Conservation (phyloP, 148 eudicot species). For the Vaccinium myrtillus region DNA sequence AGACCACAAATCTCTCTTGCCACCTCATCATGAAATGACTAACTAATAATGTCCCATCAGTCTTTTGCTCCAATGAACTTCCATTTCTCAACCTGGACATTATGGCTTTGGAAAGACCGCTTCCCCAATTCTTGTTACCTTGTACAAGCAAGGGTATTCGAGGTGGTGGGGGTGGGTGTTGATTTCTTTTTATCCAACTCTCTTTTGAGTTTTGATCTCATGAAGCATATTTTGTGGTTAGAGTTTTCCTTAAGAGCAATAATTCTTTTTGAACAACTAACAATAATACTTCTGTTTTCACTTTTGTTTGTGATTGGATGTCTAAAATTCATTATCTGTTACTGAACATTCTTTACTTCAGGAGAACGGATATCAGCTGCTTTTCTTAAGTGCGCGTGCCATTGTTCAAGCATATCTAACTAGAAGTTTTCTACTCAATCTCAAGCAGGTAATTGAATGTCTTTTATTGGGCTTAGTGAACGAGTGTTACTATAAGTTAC, state of each 20-base stretch:
- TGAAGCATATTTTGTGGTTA: not conserved
- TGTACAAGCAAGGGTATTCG: not conserved
- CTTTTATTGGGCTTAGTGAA: not conserved
- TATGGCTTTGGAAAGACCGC: not conserved
- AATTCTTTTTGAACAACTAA: not conserved
- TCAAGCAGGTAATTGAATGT: slow-evolving; percentile 68
- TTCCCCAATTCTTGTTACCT: not conserved
- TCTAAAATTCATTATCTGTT: slow-evolving; percentile 14
- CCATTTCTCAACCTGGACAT: not conserved
- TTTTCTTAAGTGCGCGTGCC: slow-evolving; percentile 96
- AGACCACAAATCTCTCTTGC: not conserved
- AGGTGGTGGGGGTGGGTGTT: not conserved
- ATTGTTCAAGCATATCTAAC: slow-evolving; percentile 98
- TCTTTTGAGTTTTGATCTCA: slow-evolving; percentile 4
- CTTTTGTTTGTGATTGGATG: not conserved
- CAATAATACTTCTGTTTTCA: not conserved
- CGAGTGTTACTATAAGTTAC: not conserved
- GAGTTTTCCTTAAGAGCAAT: not conserved
- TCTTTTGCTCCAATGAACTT: not conserved
- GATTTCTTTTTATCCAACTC: not conserved
- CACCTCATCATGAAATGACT: not conserved
- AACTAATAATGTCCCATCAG: not conserved
- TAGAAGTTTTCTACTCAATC: slow-evolving; percentile 78
- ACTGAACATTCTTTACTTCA: slow-evolving; percentile 29
- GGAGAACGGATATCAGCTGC: slow-evolving; percentile 98